Evolutionary conservation across 345 rosid species (phyloP), one percentile per base, ranked within the genome.

Genomic region (Dipteronia dyeriana): DNA sequence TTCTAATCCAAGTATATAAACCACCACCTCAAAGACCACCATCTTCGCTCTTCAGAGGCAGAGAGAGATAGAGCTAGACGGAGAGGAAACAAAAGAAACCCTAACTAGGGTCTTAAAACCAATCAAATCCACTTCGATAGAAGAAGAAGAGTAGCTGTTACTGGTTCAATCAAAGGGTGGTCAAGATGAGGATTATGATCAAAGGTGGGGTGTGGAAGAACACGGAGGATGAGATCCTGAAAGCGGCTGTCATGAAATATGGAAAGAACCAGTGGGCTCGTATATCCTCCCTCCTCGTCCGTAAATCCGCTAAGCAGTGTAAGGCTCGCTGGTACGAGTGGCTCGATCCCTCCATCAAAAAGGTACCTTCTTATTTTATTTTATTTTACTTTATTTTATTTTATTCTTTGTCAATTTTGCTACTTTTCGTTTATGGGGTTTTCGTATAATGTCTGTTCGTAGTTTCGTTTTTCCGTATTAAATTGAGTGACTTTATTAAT

Each of bases 241-340:
- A 94, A 63, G 98, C 99, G 54, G 99, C 98, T 34, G 98, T 97
- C 63, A 97, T 97, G 99, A 97, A 97, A 84, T 97, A 97, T 74
- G 97, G 99, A 41, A 96, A 96, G 85, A 96, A 96, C 54, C 99
- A 96, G 71, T 96, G 99, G 99, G 98, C 97, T 72, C 89, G 98
- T 47, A 94, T 97, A 81, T 97, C 98, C 71, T 97, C 98, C 53
- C 95, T 94, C 31, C 95, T 94, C 22, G 98, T 97, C 76, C 99
- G 99, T 22, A 97, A 97, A 78, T 97, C 99, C 3, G 99, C 99
- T 13, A 97, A 97, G 88, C 98, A 97, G 89, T 94, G 99, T 81
- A 97, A 97, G 78, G 99, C 99, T 84, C 97, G 99, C 43, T 97
- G 98, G 99, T 94, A 97, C 72, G 99, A 97, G 87, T 97, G 99